Conservation (phyloP, 2,329 filamentous ascomycete species). For the Aspergillus clavatus region DNA sequence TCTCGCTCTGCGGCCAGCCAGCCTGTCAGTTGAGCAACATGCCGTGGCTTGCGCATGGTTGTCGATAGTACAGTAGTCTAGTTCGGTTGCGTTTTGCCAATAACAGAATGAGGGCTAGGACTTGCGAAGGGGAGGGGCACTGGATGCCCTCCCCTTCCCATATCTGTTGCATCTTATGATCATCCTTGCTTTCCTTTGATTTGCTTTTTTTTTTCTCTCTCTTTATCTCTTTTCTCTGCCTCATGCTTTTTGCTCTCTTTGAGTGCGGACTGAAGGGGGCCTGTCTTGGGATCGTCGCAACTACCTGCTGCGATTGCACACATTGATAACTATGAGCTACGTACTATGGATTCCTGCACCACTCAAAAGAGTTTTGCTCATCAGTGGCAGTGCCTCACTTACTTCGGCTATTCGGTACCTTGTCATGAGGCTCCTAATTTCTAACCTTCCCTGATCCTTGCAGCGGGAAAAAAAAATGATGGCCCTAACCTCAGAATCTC, state of each 20-base stretch:
- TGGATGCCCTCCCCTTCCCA: slow-evolving; percentile 2
- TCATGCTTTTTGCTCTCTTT: background rate
- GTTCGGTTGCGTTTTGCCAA: slow-evolving; percentile 9
- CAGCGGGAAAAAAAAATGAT: no score
- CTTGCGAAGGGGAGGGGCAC: no score
- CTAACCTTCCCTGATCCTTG: no score
- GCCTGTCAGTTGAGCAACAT: slow-evolving; percentile 12
- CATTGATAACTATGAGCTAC: no score
- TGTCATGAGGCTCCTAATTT: no score
- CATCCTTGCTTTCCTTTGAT: background rate
- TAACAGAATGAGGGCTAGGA: background rate
- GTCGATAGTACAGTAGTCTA: slow-evolving; percentile 8
- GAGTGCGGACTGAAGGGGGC: no score
- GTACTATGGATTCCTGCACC: no score
- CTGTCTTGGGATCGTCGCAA: background rate
- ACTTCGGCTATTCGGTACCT: no score
- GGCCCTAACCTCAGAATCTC: no score
- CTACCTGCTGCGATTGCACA: background rate
- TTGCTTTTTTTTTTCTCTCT: slow-evolving; percentile 3
- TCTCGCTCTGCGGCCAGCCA: slow-evolving; percentile 2
- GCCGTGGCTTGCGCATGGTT: slow-evolving; percentile 14
- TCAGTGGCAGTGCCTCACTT: background rate
- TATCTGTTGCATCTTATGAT: background rate
- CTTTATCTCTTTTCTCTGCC: no score
- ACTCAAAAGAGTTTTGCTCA: no score